Conservation (phyloP, 306 rosid species). For the Styphnolobium japonicum region DNA sequence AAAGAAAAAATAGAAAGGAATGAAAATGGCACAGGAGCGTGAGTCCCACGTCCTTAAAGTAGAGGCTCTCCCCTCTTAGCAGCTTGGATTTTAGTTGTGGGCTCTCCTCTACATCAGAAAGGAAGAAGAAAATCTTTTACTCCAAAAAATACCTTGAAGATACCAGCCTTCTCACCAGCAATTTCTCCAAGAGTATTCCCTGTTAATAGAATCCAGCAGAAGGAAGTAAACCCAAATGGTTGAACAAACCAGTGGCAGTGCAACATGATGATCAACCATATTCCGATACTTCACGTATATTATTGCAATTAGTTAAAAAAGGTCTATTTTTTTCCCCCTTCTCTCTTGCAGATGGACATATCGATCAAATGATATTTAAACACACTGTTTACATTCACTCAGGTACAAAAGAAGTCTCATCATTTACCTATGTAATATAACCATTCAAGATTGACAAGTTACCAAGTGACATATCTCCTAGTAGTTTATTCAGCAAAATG, state of each 20-base stretch:
- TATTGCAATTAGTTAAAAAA: neutral
- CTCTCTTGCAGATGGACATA: constrained; percentile 1
- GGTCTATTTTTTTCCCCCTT: neutral
- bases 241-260: constrained; percentile 2
- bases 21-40: neutral
- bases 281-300: neutral
- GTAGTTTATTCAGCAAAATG: neutral
- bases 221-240: constrained; percentile 22
- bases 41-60: constrained; percentile 11
- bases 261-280: constrained; percentile 10
- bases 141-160: constrained; percentile 71
- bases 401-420: neutral
- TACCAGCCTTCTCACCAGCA: constrained; percentile 98
- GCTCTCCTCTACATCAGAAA: neutral
- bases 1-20: neutral
- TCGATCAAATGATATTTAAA: neutral
- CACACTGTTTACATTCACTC: neutral
- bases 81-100: neutral
- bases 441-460: neutral
- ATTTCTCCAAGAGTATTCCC: constrained; percentile 86
- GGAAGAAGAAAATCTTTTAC: neutral
- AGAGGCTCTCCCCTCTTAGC: constrained; percentile 1
- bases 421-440: constrained; percentile 8
- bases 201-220: constrained; percentile 35
- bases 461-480: neutral